Base-by-base conservation (phyloP, 495 filamentous ascomycete genomes). In the Bathelium albidoporum region DNA sequence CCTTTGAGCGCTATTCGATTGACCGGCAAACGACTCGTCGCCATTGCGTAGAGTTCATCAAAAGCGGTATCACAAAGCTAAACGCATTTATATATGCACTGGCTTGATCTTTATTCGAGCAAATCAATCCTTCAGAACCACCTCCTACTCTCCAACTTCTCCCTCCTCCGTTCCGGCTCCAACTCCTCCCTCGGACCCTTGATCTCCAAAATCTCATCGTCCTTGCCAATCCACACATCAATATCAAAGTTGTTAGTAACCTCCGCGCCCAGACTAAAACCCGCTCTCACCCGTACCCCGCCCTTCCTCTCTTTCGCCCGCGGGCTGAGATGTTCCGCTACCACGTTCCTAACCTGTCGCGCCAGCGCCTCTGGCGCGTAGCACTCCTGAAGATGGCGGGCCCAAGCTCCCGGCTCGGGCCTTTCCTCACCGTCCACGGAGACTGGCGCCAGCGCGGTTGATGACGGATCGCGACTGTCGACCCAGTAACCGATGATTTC, bases 401-500 rank as follows among this genome's bases (percentile, higher is more conserved):
- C 65, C 71, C 73, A 74, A 58, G 64, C 44, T 0, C 60, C 65
- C 4, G 29, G 44, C 49, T 64, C 5, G 34, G 34, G 14, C 14
- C 5, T 60, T 41, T 63, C 68, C 53, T 59, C 60, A 34, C 1
- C 65, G 55, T n/a, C 29, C 28, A 1, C 52, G 7, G 63, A 65
- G 26, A 69, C 49, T 11, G 64, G 62, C 36, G 66, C 66, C 34
- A 73, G 66, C 22, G 72, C 69, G 1, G 65, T 70, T 24, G 66
- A 70, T 10, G 59, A 12, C 2, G 69, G 55, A 1, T 66, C 64
- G 59, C 73, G 73, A 7, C 61, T 59, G 55, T 72, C 64, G 14
- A 71, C 32, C 73, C 73, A 75, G 20, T 66, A 73, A 7, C 58
- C 41, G 45, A 75, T 72, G 58, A 75, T 71, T 2, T 71, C 70